Percentiles rank a stretch among this genome's conserved stretches.
phyloP scores from a whole-genome alignment of 371 early-diverging fungal genomes.

The Rhizomucor miehei region DNA sequence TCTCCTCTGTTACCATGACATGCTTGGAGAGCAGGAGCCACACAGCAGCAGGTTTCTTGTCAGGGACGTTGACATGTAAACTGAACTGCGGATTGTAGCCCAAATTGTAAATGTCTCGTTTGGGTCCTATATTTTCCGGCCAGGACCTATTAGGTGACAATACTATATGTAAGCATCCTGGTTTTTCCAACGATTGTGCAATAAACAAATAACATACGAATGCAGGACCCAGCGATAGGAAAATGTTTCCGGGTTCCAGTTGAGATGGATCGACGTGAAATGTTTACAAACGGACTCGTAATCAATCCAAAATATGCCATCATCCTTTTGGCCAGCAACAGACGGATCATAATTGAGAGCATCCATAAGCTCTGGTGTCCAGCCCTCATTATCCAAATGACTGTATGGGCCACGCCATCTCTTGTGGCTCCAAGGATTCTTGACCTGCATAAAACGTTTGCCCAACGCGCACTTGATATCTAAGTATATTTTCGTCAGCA shows the following conservation, averaged over 20 bases:
- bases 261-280: conserved; percentile 85
- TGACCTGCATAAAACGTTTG: conserved; percentile 56
- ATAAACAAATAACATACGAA: conserved; percentile 27
- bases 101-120: conserved; percentile 64
- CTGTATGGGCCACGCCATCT: conserved; percentile 85
- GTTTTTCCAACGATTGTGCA: not conserved
- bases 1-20: conserved; percentile 75
- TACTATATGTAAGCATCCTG: not conserved
- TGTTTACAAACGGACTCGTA: conserved; percentile 73
- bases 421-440: conserved; percentile 91
- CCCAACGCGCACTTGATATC: conserved; percentile 33
- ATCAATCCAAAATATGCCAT: conserved; percentile 88
- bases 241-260: conserved; percentile 84
- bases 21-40: conserved; percentile 86
- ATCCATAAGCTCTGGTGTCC: conserved; percentile 69
- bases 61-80: conserved; percentile 54
- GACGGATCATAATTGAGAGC: conserved; percentile 71
- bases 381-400: conserved; percentile 63
- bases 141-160: conserved; percentile 42
- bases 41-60: conserved; percentile 57
- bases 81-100: conserved; percentile 80
- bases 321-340: conserved; percentile 62
- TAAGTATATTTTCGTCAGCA: not conserved
- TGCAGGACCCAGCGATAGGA: conserved; percentile 62
- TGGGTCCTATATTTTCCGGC: conserved; percentile 61